Evolutionary conservation across 2,329 filamentous ascomycete species (phyloP).

Genomic region (Colletotrichum graminicola): DNA sequence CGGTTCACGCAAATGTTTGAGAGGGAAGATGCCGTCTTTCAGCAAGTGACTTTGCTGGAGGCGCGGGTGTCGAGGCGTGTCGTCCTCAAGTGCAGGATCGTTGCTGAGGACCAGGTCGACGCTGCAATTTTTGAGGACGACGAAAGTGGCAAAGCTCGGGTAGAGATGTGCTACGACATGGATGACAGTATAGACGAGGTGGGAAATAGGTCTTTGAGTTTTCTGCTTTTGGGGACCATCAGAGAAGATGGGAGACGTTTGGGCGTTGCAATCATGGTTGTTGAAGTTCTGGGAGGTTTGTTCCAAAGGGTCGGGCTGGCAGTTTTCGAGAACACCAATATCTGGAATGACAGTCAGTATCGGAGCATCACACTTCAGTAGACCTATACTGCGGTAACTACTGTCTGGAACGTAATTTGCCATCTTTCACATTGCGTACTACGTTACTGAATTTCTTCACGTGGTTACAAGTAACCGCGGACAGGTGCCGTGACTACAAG

Average conservation of each 20-base stretch:
- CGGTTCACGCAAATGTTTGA: constrained; percentile 10
- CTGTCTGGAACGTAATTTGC: neutral
- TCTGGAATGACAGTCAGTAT: constrained; percentile 2
- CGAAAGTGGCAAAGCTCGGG: neutral
- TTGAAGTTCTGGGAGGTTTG: neutral
- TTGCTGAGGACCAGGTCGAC: neutral
- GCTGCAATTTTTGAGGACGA: neutral
- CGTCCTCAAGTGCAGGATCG: neutral
- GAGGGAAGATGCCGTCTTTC: constrained; percentile 6
- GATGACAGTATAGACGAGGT: constrained; percentile 1
- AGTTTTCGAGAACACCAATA: neutral
- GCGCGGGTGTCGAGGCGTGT: neutral
- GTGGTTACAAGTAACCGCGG: neutral
- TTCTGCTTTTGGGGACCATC: constrained; percentile 19
- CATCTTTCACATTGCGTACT: neutral
- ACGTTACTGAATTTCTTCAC: neutral
- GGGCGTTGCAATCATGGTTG: constrained; percentile 23
- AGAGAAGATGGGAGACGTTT: neutral
- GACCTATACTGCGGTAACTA: neutral
- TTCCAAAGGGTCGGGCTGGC: constrained; percentile 28
- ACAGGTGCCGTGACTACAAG: neutral
- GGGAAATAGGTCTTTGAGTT: neutral
- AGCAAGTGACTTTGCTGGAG: constrained; percentile 1
- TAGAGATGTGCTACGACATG: constrained; percentile 5
- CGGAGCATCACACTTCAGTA: neutral